A percentile compares a stretch with the other conserved stretches of the same genome.
phyloP scores from a whole-genome alignment of 2,329 filamentous ascomycete genomes.

The Cyanodermella asteris region DNA sequence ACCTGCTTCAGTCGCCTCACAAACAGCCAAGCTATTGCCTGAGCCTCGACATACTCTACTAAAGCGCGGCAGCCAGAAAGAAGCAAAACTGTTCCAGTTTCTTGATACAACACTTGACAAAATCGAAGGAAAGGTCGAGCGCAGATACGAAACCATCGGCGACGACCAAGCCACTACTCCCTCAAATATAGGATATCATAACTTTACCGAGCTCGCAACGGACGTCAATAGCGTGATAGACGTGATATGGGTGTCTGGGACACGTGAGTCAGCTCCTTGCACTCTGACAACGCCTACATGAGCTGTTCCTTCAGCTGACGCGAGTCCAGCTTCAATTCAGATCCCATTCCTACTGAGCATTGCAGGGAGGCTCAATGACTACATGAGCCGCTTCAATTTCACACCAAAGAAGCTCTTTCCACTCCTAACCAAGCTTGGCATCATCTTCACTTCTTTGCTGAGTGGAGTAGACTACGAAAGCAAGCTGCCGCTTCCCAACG shows the following conservation, averaged over 20 bases:
- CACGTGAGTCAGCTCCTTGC: slow-evolving; percentile 36
- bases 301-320: background rate
- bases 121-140: slow-evolving; percentile 30
- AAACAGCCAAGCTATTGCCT: no score
- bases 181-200: slow-evolving; percentile 30
- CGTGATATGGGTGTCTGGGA: slow-evolving; percentile 69
- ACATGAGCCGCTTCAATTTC: slow-evolving; percentile 50
- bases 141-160: slow-evolving; percentile 21
- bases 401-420: slow-evolving; percentile 46
- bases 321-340: slow-evolving; percentile 45
- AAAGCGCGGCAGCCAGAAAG: slow-evolving; percentile 33
- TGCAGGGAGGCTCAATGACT: slow-evolving; percentile 49
- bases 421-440: slow-evolving; percentile 57
- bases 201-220: slow-evolving; percentile 46
- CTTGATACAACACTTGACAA: slow-evolving; percentile 30
- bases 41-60: slow-evolving; percentile 30
- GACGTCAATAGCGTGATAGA: slow-evolving; percentile 59
- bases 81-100: slow-evolving; percentile 34
- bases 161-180: slow-evolving; percentile 11
- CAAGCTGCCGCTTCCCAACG: slow-evolving; percentile 45
- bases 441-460: slow-evolving; percentile 59
- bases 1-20: no score
- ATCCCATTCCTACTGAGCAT: slow-evolving; percentile 65
- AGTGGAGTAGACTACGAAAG: slow-evolving; percentile 44
- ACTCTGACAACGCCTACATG: background rate